Conservation (phyloP, 108 stramenopile genomes). For the Cylindrotheca fusiformis region DNA sequence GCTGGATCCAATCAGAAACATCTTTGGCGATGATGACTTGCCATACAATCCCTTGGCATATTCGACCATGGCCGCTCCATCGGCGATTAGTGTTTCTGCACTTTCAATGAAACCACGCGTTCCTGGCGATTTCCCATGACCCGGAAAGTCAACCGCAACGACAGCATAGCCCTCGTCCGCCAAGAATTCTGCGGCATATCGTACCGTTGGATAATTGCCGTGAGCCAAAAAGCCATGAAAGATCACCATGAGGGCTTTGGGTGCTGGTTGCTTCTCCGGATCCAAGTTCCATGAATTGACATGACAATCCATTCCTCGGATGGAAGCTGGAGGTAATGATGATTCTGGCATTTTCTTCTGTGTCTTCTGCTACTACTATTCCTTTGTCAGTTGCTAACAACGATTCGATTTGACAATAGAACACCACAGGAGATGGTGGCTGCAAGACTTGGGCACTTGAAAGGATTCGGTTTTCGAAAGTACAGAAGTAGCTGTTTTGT, state of each 20-base stretch:
- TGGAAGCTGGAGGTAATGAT: conserved; percentile 15
- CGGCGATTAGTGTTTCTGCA: conserved; percentile 50
- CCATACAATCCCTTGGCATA: conserved; percentile 36
- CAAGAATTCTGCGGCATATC: conserved; percentile 70
- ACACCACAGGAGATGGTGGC: too few relatives aligned
- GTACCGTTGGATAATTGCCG: conserved; percentile 73
- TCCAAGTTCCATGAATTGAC: conserved; percentile 44
- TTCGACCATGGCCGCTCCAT: conserved; percentile 50
- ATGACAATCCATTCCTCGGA: conserved; percentile 52
- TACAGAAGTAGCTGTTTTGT: too few relatives aligned
- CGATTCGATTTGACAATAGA: too few relatives aligned
- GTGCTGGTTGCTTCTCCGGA: neutral
- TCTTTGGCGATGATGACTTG: conserved; percentile 15
- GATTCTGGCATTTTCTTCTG: neutral
- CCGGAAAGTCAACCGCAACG: conserved; percentile 66
- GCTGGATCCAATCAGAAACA: conserved; percentile 70
- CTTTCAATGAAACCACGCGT: conserved; percentile 56
- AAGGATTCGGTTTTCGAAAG: too few relatives aligned
- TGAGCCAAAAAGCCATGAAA: conserved; percentile 85
- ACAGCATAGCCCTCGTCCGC: conserved; percentile 53
- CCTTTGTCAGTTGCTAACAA: too few relatives aligned
- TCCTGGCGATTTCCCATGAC: conserved; percentile 73
- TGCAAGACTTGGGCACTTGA: too few relatives aligned
- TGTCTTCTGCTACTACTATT: too few relatives aligned
- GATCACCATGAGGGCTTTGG: conserved; percentile 58